A percentile compares a stretch with the other conserved stretches of the same genome.
Conservation (phyloP, 164 flowering plant genomes). For the Saururus chinensis region DNA sequence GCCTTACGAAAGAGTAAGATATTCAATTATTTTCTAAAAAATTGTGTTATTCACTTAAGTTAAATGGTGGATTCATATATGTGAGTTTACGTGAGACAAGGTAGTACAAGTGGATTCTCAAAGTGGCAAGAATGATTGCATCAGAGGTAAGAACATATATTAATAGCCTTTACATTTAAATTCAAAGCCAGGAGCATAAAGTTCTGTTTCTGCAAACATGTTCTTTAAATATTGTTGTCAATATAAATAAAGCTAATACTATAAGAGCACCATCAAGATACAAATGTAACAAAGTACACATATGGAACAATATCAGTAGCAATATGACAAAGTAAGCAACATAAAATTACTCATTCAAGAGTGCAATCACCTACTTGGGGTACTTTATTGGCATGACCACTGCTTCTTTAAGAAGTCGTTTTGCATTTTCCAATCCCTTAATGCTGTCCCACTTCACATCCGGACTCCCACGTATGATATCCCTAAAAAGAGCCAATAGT, state of each 20-base stretch:
- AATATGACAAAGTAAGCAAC: neutral
- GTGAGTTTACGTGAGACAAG: too few species aligned
- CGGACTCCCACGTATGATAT: conserved; percentile 91
- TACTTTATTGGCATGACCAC: conserved; percentile 99
- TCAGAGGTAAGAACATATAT: too few species aligned
- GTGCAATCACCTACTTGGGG: conserved; percentile 65
- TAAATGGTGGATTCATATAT: too few species aligned
- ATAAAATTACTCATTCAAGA: neutral
- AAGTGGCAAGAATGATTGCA: too few species aligned
- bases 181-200: neutral
- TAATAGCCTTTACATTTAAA: neutral
- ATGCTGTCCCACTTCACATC: conserved; percentile 98
- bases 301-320: too few species aligned
- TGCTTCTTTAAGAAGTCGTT: conserved; percentile 95
- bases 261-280: too few species aligned
- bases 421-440: conserved; percentile 88
- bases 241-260: too few species aligned
- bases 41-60: too few species aligned
- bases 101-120: too few species aligned
- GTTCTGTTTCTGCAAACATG: neutral
- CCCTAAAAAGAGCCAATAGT: conserved; percentile 34
- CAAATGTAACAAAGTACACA: neutral
- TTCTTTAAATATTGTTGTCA: neutral
- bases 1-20: too few species aligned
- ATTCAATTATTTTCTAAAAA: too few species aligned